Percentiles rank a stretch among this genome's conserved stretches.
phyloP scores from a whole-genome alignment of 73 alveolate species.

The Paramecium primaurelia region DNA sequence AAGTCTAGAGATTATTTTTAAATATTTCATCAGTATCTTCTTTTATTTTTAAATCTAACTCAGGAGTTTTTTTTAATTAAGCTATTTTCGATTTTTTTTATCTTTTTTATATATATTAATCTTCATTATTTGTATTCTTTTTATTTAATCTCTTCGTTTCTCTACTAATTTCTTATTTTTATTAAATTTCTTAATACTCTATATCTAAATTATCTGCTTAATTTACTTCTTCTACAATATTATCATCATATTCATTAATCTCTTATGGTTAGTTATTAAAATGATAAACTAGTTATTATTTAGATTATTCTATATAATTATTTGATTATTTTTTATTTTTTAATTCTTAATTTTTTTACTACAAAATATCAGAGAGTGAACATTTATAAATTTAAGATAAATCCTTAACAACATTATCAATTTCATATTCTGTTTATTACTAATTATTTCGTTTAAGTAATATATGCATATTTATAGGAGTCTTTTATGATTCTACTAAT shows the following conservation, averaged over 20 bases:
- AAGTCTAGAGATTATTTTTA: not conserved
- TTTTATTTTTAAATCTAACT: not conserved
- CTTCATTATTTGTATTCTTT: not conserved
- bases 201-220: not conserved
- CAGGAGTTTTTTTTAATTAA: not conserved
- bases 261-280: not conserved
- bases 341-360: not conserved
- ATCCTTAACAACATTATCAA: not conserved
- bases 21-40: not conserved
- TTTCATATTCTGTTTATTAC: not conserved
- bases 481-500: not conserved
- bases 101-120: not conserved
- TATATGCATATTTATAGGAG: not conserved
- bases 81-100: not conserved
- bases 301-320: not conserved
- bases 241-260: not conserved
- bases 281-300: not conserved
- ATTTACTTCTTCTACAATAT: not conserved
- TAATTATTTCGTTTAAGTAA: not conserved
- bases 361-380: not conserved
- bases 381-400: not conserved
- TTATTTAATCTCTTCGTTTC: not conserved
- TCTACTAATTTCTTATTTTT: not conserved
- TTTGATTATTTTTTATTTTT: not conserved
- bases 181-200: not conserved